Evolutionary conservation across 163 green algal species (phyloP).

Genomic region (Scenedesmus sp.): DNA sequence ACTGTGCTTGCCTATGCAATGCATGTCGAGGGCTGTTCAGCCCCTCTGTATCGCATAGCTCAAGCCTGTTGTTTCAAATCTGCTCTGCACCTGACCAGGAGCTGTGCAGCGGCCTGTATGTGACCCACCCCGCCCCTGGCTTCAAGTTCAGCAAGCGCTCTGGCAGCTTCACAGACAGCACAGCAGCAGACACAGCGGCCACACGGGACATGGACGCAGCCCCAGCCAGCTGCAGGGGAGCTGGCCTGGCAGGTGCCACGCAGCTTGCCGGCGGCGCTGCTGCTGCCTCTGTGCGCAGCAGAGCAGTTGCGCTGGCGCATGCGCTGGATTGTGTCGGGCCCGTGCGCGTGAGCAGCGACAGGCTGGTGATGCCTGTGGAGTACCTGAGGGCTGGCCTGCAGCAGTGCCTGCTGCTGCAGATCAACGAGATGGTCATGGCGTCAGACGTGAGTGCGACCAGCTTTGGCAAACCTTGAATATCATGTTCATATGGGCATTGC

Average conservation of each 20-base stretch:
- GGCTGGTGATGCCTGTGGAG: slow-evolving; percentile 51
- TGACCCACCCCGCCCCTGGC: neutral
- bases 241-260: neutral
- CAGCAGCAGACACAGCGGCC: slow-evolving; percentile 16
- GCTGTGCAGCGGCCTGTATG: slow-evolving; percentile 4
- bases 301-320: slow-evolving; percentile 32
- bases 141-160: slow-evolving; percentile 3
- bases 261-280: slow-evolving; percentile 33
- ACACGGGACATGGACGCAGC: neutral
- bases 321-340: slow-evolving; percentile 39
- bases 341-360: slow-evolving; percentile 34
- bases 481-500: no score
- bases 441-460: neutral
- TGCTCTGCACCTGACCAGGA: slow-evolving; percentile 4
- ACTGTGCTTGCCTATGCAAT: neutral
- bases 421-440: slow-evolving; percentile 37
- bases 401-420: slow-evolving; percentile 42
- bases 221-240: neutral
- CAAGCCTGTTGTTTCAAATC: neutral
- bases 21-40: neutral
- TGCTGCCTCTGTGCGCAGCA: slow-evolving; percentile 23
- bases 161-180: neutral
- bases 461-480: no score
- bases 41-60: neutral
- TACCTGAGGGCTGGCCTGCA: slow-evolving; percentile 50